A percentile compares a stretch with the other conserved stretches of the same genome.
These are phyloP conservation scores for Mycena polygramma DNA, from an alignment of 768 basidiomycete genomes.

Conservation along the genomic window DNA sequence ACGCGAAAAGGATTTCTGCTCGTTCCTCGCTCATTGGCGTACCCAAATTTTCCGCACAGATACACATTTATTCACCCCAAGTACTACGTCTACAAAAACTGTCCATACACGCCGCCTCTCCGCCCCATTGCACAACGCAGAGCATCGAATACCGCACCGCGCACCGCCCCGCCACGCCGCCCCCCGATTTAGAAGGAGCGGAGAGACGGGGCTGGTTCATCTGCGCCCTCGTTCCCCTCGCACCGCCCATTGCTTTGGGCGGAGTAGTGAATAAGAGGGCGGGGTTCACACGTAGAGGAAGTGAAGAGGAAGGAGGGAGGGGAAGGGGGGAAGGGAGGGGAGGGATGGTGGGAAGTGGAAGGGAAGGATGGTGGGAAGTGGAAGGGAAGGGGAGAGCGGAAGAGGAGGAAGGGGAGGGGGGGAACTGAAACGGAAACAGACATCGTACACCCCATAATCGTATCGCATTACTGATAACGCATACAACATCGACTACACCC, in stretches of 20 bases:
- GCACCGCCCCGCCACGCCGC: not conserved
- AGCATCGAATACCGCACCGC: not conserved
- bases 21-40: too few relatives aligned
- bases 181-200: constrained; percentile 17
- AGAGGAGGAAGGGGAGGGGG: not conserved
- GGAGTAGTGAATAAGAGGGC: constrained; percentile 84
- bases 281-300: constrained; percentile 21
- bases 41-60: too few relatives aligned
- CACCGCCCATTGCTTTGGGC: constrained; percentile 65
- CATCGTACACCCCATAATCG: constrained; percentile 2
- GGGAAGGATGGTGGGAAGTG: too few relatives aligned
- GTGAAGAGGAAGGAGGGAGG: not conserved
- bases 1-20: too few relatives aligned
- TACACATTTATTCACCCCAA: too few relatives aligned
- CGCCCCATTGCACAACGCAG: not conserved
- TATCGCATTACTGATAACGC: constrained; percentile 26
- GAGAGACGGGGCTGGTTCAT: constrained; percentile 51
- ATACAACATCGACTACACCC: not conserved
- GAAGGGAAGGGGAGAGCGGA: not conserved
- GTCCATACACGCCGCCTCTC: constrained; percentile 4
- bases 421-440: not conserved
- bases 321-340: not conserved
- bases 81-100: not conserved
- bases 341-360: too few relatives aligned
- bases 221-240: constrained; percentile 89